These are phyloP conservation scores for Camellia lanceoleosa DNA, from an alignment of 148 eudicot species.

Conservation along the genomic window DNA sequence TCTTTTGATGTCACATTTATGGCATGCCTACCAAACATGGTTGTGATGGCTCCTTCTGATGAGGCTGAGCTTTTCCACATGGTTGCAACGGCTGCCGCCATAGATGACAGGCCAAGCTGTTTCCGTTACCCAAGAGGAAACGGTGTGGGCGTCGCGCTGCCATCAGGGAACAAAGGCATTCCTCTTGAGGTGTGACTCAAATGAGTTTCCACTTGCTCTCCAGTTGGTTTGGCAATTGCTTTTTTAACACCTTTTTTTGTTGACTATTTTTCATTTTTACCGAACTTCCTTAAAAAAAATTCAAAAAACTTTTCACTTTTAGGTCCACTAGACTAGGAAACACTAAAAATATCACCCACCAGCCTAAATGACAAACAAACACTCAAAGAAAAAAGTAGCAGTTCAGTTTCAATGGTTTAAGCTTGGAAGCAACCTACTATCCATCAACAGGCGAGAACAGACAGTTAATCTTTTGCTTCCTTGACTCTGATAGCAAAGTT, in stretches of 20 bases:
- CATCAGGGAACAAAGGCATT: constrained; percentile 70
- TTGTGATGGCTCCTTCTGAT: constrained; percentile 91
- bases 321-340: too few species aligned
- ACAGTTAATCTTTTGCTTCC: too few species aligned
- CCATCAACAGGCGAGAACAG: too few species aligned
- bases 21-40: constrained; percentile 94
- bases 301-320: too few species aligned
- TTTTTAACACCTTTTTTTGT: background rate
- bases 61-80: constrained; percentile 85
- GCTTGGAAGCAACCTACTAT: too few species aligned
- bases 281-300: too few species aligned
- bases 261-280: too few species aligned
- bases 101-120: constrained; percentile 81
- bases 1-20: constrained; percentile 78
- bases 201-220: background rate
- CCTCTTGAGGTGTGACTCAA: constrained; percentile 62
- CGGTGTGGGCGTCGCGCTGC: constrained; percentile 67
- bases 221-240: background rate
- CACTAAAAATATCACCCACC: too few species aligned
- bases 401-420: too few species aligned
- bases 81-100: constrained; percentile 92
- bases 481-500: too few species aligned
- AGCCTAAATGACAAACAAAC: too few species aligned
- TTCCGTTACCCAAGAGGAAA: constrained; percentile 87
- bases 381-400: too few species aligned